Evolutionary conservation across 192 early-diverging fungal species (phyloP).

Genomic region (Physocladia obscura): DNA sequence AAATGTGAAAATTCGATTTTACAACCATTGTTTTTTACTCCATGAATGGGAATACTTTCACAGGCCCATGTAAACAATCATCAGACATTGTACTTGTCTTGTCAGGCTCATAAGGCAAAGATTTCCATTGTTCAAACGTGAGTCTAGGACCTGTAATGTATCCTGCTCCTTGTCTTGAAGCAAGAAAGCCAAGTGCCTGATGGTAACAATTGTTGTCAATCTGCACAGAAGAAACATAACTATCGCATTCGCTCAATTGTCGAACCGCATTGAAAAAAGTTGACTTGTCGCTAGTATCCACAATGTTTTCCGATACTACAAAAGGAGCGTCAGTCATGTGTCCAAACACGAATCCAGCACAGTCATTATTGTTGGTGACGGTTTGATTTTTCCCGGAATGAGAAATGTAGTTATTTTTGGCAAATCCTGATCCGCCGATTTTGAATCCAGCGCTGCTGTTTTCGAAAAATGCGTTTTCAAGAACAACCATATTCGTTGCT

Average conservation of each 20-base stretch:
- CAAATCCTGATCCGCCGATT: neutral
- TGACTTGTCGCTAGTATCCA: neutral
- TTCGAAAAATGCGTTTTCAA: neutral
- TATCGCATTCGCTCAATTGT: neutral
- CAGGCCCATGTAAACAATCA: neutral
- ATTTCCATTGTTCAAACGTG: neutral
- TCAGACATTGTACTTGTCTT: neutral
- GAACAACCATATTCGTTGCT: neutral
- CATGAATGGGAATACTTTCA: neutral
- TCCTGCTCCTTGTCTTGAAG: neutral
- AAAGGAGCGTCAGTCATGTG: neutral
- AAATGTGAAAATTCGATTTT: no score
- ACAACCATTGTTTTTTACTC: no score
- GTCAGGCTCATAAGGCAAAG: neutral
- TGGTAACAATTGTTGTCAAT: neutral
- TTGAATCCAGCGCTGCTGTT: neutral
- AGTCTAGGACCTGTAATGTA: neutral
- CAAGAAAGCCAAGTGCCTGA: neutral
- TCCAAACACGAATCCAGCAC: neutral
- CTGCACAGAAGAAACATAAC: neutral
- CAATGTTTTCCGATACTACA: neutral
- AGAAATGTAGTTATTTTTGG: neutral
- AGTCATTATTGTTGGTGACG: neutral
- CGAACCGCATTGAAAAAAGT: neutral
- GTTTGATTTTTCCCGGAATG: neutral